phyloP scores from a whole-genome alignment of 345 rosid species.

The Pugionium cornutum region DNA sequence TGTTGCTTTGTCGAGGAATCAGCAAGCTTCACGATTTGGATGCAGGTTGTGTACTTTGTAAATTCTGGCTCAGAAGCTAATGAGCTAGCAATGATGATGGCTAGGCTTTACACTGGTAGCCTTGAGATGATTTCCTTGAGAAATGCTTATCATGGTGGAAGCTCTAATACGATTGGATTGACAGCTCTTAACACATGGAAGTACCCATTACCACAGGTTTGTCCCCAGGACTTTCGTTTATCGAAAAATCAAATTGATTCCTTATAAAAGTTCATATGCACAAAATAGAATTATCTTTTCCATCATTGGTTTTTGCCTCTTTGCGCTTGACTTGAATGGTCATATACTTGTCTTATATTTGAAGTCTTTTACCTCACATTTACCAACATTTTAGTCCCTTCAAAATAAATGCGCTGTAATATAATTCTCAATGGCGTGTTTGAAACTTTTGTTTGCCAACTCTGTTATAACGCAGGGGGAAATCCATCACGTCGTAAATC shows the following conservation, averaged over 20 bases:
- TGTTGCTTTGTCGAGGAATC: conserved; percentile 8
- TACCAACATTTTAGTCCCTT: conserved; percentile 3
- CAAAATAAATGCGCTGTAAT: not conserved
- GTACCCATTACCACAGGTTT: conserved; percentile 89
- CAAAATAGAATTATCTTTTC: not conserved
- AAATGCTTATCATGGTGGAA: conserved; percentile 98
- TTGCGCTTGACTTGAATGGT: conserved; percentile 1
- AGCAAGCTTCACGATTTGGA: conserved; percentile 18
- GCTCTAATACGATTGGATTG: conserved; percentile 81
- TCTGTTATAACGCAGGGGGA: conserved; percentile 61
- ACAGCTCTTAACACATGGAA: conserved; percentile 94
- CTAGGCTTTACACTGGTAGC: conserved; percentile 75
- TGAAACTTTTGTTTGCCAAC: conserved; percentile 9
- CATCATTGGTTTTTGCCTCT: not conserved
- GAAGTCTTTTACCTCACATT: conserved; percentile 3
- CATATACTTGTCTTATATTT: not conserved
- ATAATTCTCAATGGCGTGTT: not conserved
- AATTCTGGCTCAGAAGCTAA: conserved; percentile 96
- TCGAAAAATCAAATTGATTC: not conserved
- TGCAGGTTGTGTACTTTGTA: conserved; percentile 91
- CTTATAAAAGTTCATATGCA: not conserved
- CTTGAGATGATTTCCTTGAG: conserved; percentile 89
- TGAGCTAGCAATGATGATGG: conserved; percentile 95
- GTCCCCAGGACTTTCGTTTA: conserved; percentile 2
- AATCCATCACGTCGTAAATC: conserved; percentile 87